These are phyloP conservation scores for Trichophyton benhamiae DNA, from an alignment of 2,329 filamentous ascomycete genomes.

Conservation along the genomic window DNA sequence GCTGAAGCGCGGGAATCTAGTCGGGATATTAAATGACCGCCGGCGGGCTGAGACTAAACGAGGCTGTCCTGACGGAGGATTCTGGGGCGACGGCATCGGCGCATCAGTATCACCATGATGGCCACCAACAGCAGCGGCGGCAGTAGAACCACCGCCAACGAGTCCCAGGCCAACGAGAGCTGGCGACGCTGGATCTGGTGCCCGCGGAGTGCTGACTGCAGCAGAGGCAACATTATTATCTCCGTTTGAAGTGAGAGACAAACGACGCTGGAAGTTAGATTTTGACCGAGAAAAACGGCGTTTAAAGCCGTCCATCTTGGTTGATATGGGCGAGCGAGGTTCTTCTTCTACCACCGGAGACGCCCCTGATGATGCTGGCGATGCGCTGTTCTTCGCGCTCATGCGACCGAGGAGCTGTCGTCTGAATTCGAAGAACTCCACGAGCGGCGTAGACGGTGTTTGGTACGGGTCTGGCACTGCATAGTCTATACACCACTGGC, in stretches of 20 bases:
- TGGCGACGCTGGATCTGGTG: not conserved
- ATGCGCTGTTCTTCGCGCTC: constrained; percentile 30
- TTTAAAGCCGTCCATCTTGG: constrained; percentile 16
- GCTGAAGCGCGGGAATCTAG: not conserved
- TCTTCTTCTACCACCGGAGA: not conserved
- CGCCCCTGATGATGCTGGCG: not conserved
- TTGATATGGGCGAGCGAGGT: constrained; percentile 15
- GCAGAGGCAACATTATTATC: not conserved
- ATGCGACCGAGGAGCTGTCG: constrained; percentile 47
- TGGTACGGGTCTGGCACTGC: not conserved
- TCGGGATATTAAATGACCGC: constrained; percentile 2
- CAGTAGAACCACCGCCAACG: not conserved
- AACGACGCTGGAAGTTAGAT: not conserved
- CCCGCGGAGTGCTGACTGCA: not conserved
- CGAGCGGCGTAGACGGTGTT: not conserved
- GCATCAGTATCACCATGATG: not conserved
- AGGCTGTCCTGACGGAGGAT: not conserved
- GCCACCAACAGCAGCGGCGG: not conserved
- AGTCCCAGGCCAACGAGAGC: too few species aligned
- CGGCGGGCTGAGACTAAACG: constrained; percentile 3
- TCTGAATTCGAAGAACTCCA: not conserved
- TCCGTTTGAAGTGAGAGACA: not conserved
- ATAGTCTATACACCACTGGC: not conserved
- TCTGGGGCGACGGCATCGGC: not conserved
- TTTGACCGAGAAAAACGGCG: constrained; percentile 4